A percentile compares a stretch with the other conserved stretches of the same genome.
phyloP scores from a whole-genome alignment of 1,284 basidiomycete genomes.

The Mycena sp. region DNA sequence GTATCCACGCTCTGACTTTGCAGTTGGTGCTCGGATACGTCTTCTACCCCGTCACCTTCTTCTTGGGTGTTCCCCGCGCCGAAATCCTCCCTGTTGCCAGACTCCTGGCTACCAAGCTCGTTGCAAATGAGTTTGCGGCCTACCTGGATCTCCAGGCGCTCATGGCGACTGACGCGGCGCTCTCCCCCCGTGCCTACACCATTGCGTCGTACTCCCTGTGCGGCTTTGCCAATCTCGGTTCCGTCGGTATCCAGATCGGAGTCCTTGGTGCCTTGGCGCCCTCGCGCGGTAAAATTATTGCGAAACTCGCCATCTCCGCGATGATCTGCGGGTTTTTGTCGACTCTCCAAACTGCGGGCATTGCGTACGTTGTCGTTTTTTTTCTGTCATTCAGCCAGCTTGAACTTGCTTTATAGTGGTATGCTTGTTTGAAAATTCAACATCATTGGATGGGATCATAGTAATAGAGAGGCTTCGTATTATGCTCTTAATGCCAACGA shows the following conservation, averaged over 20 bases:
- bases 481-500: slow-evolving; percentile 14
- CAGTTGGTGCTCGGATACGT: slow-evolving; percentile 88
- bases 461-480: neutral
- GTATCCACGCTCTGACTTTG: slow-evolving; percentile 80
- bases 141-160: slow-evolving; percentile 60
- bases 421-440: slow-evolving; percentile 25
- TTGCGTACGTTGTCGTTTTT: slow-evolving; percentile 49
- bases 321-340: slow-evolving; percentile 86
- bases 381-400: neutral
- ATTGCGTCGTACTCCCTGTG: slow-evolving; percentile 88
- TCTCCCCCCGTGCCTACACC: slow-evolving; percentile 77
- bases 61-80: slow-evolving; percentile 78
- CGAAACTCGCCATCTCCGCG: slow-evolving; percentile 76
- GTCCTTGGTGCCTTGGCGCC: slow-evolving; percentile 88
- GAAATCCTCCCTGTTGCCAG: slow-evolving; percentile 83
- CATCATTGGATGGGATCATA: neutral
- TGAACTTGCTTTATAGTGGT: slow-evolving; percentile 13
- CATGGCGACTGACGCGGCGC: slow-evolving; percentile 57
- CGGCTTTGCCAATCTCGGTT: slow-evolving; percentile 90
- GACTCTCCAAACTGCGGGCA: slow-evolving; percentile 77
- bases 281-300: slow-evolving; percentile 76
- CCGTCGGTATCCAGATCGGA: slow-evolving; percentile 91
- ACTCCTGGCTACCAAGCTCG: slow-evolving; percentile 86
- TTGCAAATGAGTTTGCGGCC: slow-evolving; percentile 84
- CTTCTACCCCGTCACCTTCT: slow-evolving; percentile 89